A percentile compares a stretch with the other conserved stretches of the same genome.
Evolutionary conservation across 345 rosid species (phyloP).

Genomic region (Salix koriyanagi): DNA sequence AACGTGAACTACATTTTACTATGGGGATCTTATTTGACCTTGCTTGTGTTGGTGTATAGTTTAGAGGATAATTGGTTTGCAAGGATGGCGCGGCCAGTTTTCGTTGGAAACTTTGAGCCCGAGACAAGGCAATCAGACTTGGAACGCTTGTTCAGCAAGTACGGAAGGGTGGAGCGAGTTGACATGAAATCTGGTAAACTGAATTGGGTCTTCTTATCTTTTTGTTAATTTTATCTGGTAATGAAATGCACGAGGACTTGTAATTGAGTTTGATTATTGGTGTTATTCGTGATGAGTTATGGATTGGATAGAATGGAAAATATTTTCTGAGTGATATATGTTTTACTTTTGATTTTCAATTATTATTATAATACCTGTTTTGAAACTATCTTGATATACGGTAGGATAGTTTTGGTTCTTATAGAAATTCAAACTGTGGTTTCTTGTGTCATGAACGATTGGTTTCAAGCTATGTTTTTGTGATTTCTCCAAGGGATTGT

Average conservation of each 20-base stretch:
- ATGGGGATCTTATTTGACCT: not conserved
- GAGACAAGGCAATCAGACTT: conserved; percentile 79
- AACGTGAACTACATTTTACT: not conserved
- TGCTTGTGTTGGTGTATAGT: not conserved
- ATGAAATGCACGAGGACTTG: not conserved
- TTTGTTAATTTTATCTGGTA: not conserved
- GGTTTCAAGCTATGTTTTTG: not conserved
- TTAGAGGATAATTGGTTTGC: not conserved
- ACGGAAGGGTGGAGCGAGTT: conserved; percentile 73
- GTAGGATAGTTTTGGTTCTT: not conserved
- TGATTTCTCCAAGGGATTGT: not conserved
- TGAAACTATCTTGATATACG: not conserved
- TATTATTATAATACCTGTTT: not conserved
- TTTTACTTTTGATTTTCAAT: not conserved
- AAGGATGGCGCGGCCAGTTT: conserved; percentile 53
- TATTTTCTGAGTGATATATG: not conserved
- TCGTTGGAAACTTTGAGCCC: conserved; percentile 75
- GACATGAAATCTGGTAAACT: conserved; percentile 90
- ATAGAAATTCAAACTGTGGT: not conserved
- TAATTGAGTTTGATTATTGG: not conserved
- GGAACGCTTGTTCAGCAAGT: conserved; percentile 67
- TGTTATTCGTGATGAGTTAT: not conserved
- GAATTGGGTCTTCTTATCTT: not conserved
- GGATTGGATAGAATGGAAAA: not conserved
- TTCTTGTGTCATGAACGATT: not conserved